Base-by-base conservation (phyloP, 768 basidiomycete genomes). In the Fomitopsis pulvina region DNA sequence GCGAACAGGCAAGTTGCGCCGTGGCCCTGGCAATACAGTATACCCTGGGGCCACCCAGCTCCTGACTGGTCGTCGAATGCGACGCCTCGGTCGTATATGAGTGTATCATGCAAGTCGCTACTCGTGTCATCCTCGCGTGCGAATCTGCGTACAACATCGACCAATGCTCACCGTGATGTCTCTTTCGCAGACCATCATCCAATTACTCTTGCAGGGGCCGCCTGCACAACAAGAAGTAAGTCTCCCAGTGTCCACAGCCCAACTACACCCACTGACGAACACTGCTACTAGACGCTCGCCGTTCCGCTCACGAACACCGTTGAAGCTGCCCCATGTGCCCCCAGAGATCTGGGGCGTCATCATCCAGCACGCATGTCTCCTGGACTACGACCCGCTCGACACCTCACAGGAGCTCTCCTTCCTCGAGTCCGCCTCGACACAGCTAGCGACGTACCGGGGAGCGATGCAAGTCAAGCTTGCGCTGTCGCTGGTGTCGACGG, bases 301-400 rank as follows among this genome's bases (percentile, higher is more conserved):
- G 12, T 44, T 28, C 21, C 25, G 42, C 24, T 44, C 42, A 22
- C 41, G 43, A 20, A 14, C n/a, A 30, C 18, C 26, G 25, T 21
- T n/a, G 45, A 30, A 46, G 43, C 22, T 58, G 24, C 57, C 54
- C 16, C 51, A 43, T 48, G 39, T 58, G 37, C 85, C 85, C 0
- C 60, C 74, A 1, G 85, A 87, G 56, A 60, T 87, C 6, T 87
- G 85, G 85, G 66, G 77, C n/a, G 63, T 75, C 57, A 76, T 87
- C 51, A 66, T 87, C 46, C 78, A 78, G 34, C 76, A 77, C 57
- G 82, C 81, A 1, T 75, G 78, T 20, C 61, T 66, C 53, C 63
- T 67, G 55, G 60, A 60, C 38, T 66, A 71, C 46, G 72, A 79
- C 53, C 73, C 73, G 10, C 68, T 77, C 50, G 71, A 75, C 50